Percentiles rank a stretch among this genome's conserved stretches.
Conservation (phyloP, 2,329 filamentous ascomycete genomes). For the Cordyceps javanica region DNA sequence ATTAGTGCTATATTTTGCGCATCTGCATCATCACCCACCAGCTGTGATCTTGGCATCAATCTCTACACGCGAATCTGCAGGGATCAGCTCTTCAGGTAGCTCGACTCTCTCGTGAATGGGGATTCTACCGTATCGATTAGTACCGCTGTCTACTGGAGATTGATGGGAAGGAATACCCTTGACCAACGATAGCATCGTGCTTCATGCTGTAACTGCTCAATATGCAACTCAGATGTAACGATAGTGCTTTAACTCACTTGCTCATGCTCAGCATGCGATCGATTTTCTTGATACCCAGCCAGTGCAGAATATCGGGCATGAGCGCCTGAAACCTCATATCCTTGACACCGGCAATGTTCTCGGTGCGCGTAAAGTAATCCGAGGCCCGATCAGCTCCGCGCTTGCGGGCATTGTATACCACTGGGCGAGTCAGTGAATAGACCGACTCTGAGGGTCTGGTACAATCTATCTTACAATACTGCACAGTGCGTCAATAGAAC, state of each 20-base stretch:
- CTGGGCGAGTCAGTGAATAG: conserved; percentile 20
- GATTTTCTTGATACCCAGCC: conserved; percentile 97
- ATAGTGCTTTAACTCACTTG: conserved; percentile 53
- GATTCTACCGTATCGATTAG: conserved; percentile 46
- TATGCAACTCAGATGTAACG: background rate
- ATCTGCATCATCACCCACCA: conserved; percentile 47
- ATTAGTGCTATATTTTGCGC: background rate
- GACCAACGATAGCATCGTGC: conserved; percentile 79
- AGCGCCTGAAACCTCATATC: conserved; percentile 96
- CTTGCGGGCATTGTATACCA: conserved; percentile 75
- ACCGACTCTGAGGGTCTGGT: background rate
- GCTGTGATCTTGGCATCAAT: conserved; percentile 98
- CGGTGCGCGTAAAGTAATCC: conserved; percentile 95
- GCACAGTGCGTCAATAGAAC: conserved; percentile 24
- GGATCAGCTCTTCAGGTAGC: conserved; percentile 89
- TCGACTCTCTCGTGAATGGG: conserved; percentile 86
- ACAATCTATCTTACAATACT: conserved; percentile 4
- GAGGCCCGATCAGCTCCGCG: conserved; percentile 73
- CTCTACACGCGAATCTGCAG: conserved; percentile 91
- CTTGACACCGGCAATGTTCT: conserved; percentile 96
- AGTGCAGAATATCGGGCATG: conserved; percentile 97
- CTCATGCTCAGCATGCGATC: conserved; percentile 98
- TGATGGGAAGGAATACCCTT: conserved; percentile 51
- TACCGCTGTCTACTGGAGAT: conserved; percentile 7
- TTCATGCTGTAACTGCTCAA: conserved; percentile 59